A percentile compares a stretch with the other conserved stretches of the same genome.
Conservation (phyloP, 768 basidiomycete species). For the Tulasnella sp. region DNA sequence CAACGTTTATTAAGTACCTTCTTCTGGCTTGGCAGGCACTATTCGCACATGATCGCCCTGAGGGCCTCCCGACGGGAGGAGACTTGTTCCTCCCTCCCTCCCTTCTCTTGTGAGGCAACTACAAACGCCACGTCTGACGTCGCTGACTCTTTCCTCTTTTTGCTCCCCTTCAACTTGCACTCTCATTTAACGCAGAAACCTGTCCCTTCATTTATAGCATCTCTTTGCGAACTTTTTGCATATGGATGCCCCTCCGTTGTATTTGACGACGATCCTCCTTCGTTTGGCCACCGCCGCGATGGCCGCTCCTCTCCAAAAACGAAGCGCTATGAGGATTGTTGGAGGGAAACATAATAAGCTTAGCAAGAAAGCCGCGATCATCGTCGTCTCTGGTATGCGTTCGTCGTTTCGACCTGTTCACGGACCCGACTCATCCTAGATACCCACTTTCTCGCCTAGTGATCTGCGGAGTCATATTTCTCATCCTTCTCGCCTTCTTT, state of each 20-base stretch:
- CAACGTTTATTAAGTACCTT: no score
- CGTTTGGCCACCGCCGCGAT: neutral
- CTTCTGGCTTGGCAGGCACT: no score
- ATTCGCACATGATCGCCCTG: neutral
- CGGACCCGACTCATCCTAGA: neutral
- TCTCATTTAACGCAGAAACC: neutral
- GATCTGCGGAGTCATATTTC: neutral
- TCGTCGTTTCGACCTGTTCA: neutral
- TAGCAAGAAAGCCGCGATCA: neutral
- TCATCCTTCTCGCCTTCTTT: neutral
- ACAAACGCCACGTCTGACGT: neutral
- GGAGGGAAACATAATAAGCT: neutral
- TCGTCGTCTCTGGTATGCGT: neutral
- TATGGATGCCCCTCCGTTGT: neutral
- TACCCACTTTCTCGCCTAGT: neutral
- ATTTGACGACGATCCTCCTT: neutral
- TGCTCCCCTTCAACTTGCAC: neutral
- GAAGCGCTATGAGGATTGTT: neutral
- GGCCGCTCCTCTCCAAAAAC: neutral
- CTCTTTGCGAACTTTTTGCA: neutral
- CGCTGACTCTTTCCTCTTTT: neutral
- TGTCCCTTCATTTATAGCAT: no score
- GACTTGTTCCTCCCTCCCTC: neutral
- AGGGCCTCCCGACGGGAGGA: neutral
- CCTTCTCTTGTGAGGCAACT: no score